Conservation (phyloP, 1,284 basidiomycete species). For the Malassezia cuniculi region DNA sequence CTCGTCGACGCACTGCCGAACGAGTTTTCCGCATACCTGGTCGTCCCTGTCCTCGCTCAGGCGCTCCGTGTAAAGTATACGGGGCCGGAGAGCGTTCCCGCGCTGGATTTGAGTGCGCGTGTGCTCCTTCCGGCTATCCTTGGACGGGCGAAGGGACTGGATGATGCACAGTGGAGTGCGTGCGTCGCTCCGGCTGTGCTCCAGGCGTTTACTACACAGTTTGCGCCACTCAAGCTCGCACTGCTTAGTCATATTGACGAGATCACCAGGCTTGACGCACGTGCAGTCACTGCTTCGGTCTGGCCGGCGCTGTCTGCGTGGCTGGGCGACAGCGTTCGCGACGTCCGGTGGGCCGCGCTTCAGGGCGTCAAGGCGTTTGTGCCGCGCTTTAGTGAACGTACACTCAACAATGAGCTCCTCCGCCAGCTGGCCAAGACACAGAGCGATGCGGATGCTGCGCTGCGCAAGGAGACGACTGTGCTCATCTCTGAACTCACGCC, state of each 20-base stretch:
- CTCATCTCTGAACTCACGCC: slow-evolving; percentile 82
- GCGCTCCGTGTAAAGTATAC: slow-evolving; percentile 46
- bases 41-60: slow-evolving; percentile 73
- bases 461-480: slow-evolving; percentile 94
- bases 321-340: slow-evolving; percentile 80
- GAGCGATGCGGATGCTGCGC: slow-evolving; percentile 78
- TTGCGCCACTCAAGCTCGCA: slow-evolving; percentile 85
- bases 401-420: slow-evolving; percentile 91
- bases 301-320: slow-evolving; percentile 93
- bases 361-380: slow-evolving; percentile 73
- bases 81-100: slow-evolving; percentile 1
- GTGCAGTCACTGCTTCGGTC: slow-evolving; percentile 69
- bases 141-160: slow-evolving; percentile 23
- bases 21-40: slow-evolving; percentile 71
- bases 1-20: slow-evolving; percentile 57
- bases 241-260: slow-evolving; percentile 71
- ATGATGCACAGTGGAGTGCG: slow-evolving; percentile 24
- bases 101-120: slow-evolving; percentile 13
- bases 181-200: slow-evolving; percentile 25
- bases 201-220: slow-evolving; percentile 45
- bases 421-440: slow-evolving; percentile 85
- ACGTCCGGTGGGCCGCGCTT: slow-evolving; percentile 86
- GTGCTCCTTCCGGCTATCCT: slow-evolving; percentile 34
- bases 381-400: slow-evolving; percentile 67
- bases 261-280: slow-evolving; percentile 71